Base-by-base conservation (phyloP, 1,284 basidiomycete genomes). In the Ceratobasidium sp. region DNA sequence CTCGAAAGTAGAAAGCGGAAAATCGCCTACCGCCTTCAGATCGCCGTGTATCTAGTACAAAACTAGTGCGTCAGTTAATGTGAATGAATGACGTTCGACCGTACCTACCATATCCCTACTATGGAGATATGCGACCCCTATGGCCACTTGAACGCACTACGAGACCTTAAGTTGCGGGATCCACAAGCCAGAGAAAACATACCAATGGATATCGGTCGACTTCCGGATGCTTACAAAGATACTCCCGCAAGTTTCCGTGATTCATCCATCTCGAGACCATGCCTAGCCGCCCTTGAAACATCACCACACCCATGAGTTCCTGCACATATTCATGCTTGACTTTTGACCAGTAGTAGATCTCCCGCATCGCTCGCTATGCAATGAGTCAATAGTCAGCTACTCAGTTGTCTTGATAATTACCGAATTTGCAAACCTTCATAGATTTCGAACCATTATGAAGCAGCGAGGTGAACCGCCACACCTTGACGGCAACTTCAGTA, bases 231-330 rank as follows among this genome's bases (percentile, higher is more conserved):
- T 5, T 22, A 10, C 20, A 32, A n/a, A 47, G 7, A 27, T 27
- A 12, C 3, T 20, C 1, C n/a, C n/a, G n/a, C n/a, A n/a, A n/a
- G n/a, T n/a, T n/a, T n/a, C n/a, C n/a, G n/a, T n/a, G n/a, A n/a
- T 47, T 31, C 42, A 60, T 60, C 57, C 57, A 60, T 22, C 42
- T 40, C 8, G 43, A 60, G 2, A 60, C 17, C 57, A 60, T 60
- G 12, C 38, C 27, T 17, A 60, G n/a, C 3, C 43, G 22, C 3
- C 25, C 43, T 4, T 13, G 40, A 34, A 45, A 47, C 4, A 34
- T 32, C 1, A 42, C 57, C 2, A 60, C 22, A 3, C 57, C 57
- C 2, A 3, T 15, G 1, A 60, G 29, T 29, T 32, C 17, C 15
- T 43, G 29, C 4, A 60, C 20, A 10, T 60, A 47, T 17, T 22